phyloP scores from a whole-genome alignment of 805 yeast genomes.

The Zygoascus flipseniorum region DNA sequence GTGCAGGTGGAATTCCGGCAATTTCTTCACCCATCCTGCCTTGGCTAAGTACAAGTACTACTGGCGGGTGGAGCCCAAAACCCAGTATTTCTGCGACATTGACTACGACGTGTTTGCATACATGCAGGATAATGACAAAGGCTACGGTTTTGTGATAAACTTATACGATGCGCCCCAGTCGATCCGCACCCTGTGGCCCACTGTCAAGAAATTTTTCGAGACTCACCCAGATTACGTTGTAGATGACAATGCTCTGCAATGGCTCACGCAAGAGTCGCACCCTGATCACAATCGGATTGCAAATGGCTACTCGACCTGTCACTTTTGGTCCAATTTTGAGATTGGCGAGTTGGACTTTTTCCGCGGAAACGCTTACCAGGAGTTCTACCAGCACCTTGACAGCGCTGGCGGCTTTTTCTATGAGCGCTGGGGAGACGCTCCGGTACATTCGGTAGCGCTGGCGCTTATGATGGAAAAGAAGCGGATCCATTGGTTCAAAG shows the following conservation, averaged over 20 bases:
- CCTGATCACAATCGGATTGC: constrained; percentile 34
- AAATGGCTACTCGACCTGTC: constrained; percentile 53
- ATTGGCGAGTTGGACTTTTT: constrained; percentile 78
- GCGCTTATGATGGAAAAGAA: constrained; percentile 62
- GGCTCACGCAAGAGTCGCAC: constrained; percentile 43
- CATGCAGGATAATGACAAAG: constrained; percentile 49
- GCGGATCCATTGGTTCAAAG: constrained; percentile 79
- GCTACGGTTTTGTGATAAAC: constrained; percentile 65
- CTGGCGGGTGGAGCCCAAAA: constrained; percentile 77
- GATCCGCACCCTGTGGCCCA: constrained; percentile 57
- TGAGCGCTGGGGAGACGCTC: constrained; percentile 93
- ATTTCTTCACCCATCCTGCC: constrained; percentile 56
- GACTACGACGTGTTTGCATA: constrained; percentile 37
- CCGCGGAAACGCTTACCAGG: constrained; percentile 56
- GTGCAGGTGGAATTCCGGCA: constrained; percentile 74
- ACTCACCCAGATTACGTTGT: constrained; percentile 50
- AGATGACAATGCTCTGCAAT: constrained; percentile 45
- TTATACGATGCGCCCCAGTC: constrained; percentile 65
- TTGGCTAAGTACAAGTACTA: constrained; percentile 56
- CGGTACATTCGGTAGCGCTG: constrained; percentile 73
- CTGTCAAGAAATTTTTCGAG: constrained; percentile 51
- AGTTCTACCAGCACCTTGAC: constrained; percentile 59
- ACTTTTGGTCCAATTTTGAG: constrained; percentile 88
- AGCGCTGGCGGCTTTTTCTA: constrained; percentile 73
- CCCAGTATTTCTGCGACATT: constrained; percentile 58